Evolutionary conservation across 345 rosid genomes (phyloP), one percentile per base, ranked within the genome.

Genomic region (Salix suchowensis): DNA sequence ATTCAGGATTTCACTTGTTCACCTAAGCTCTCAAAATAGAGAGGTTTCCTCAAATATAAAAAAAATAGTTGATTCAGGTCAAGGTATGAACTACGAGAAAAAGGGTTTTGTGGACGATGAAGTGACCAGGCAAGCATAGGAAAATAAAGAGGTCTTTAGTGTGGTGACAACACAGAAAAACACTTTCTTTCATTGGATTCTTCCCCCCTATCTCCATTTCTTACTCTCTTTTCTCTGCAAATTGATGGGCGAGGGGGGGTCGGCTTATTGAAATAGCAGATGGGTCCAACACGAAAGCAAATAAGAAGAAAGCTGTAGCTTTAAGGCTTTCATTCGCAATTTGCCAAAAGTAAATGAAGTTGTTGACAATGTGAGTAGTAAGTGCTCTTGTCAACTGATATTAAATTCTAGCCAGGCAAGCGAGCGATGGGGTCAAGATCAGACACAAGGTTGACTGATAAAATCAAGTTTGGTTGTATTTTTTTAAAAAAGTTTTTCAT

Each of bases 321-420:
- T 69, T 69, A 34, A 1, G 48, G 2, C 65, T 52, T 26, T 24
- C 1, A 1, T n/a, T 75, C 52, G 67, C 69, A 62, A 15, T 23
- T 37, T 21, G 68, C 44, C 37, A 44, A 34, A 44, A 44, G 15
- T 18, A 52, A 28, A 44, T 19, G 30, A 9, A 1, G 3, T 23
- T 65, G 15, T 21, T 18, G 32, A 24, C 14, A 74, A 65, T 39
- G 42, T 21, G 79, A 70, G 65, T 61, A 62, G 79, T 18, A 28
- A 46, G 65, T 44, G 79, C 75, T 61, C 79, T 77, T 70, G 70
- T 70, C 75, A 77, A 61, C 18, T 0, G 9, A 40, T 34, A 34
- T 34, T 34, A 34, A 34, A 34, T 34, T 34, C 37, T 34, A 34
- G 36, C 36, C 36, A 34, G 36, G 36, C 36, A 34, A 34, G 37